These are phyloP conservation scores for Helichrysum umbraculigerum DNA, from an alignment of 129 eudicot genomes.

Conservation along the genomic window DNA sequence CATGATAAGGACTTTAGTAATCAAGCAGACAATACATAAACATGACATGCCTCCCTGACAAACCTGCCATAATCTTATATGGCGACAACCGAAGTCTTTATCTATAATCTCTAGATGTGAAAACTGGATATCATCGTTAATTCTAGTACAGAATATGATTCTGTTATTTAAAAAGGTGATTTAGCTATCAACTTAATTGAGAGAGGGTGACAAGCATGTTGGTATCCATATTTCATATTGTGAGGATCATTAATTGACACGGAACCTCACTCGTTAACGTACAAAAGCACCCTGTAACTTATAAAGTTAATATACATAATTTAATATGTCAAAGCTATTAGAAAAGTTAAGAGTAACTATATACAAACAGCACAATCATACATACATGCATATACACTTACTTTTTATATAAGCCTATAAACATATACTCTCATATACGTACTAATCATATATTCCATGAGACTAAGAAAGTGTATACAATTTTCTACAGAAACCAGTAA, in stretches of 20 bases:
- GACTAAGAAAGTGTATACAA: background rate
- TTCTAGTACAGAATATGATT: background rate
- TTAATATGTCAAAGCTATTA: constrained; percentile 2
- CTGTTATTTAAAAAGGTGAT: too few species aligned
- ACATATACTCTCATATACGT: background rate
- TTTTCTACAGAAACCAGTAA: background rate
- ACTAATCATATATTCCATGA: background rate
- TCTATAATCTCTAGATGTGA: background rate
- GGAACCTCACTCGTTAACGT: background rate
- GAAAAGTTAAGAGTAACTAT: background rate
- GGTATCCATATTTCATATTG: background rate
- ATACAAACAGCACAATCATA: background rate
- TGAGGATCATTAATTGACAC: background rate
- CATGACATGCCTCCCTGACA: background rate
- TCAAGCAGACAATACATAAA: background rate
- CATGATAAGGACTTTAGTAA: background rate
- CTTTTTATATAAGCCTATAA: background rate
- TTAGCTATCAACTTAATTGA: background rate
- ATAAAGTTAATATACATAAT: background rate
- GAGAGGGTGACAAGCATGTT: background rate
- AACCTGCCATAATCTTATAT: background rate
- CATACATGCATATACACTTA: background rate
- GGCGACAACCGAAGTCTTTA: background rate
- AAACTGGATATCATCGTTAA: background rate
- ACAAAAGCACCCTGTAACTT: background rate